Percentiles rank a stretch among this genome's conserved stretches.
Evolutionary conservation across 768 basidiomycete species (phyloP).

Genomic region (Russula griseocarnosa): DNA sequence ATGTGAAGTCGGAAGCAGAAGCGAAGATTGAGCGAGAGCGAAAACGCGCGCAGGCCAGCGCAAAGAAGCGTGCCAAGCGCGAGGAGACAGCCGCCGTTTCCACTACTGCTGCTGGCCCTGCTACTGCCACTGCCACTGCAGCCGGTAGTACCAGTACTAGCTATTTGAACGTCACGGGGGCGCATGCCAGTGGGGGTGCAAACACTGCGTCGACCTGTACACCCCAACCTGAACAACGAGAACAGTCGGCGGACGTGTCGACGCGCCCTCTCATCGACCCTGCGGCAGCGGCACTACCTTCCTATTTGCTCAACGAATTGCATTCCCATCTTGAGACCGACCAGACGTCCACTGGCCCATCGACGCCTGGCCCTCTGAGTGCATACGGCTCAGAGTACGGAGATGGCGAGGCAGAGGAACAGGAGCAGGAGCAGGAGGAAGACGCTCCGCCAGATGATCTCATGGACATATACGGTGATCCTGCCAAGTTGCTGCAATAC

Average conservation of each 20-base stretch:
- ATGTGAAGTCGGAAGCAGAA: slow-evolving; percentile 72
- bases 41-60: slow-evolving; percentile 50
- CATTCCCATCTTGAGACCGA: slow-evolving; percentile 19
- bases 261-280: slow-evolving; percentile 19
- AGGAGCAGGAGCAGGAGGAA: slow-evolving; percentile 27
- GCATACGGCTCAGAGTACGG: slow-evolving; percentile 25
- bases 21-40: slow-evolving; percentile 48
- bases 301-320: slow-evolving; percentile 20
- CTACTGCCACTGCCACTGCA: neutral
- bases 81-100: slow-evolving; percentile 17
- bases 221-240: slow-evolving; percentile 18
- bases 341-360: slow-evolving; percentile 27
- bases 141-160: neutral
- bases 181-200: neutral
- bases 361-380: slow-evolving; percentile 26
- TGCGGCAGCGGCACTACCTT: slow-evolving; percentile 14
- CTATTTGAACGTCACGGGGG: neutral
- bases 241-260: slow-evolving; percentile 8
- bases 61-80: slow-evolving; percentile 49
- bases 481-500: slow-evolving; percentile 21
- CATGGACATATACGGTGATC: slow-evolving; percentile 21
- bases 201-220: slow-evolving; percentile 14
- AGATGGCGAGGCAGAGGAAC: slow-evolving; percentile 16
- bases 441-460: slow-evolving; percentile 17
- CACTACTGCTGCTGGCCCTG: neutral